Evolutionary conservation across 805 yeast species (phyloP).

Genomic region (Candida easanensis): DNA sequence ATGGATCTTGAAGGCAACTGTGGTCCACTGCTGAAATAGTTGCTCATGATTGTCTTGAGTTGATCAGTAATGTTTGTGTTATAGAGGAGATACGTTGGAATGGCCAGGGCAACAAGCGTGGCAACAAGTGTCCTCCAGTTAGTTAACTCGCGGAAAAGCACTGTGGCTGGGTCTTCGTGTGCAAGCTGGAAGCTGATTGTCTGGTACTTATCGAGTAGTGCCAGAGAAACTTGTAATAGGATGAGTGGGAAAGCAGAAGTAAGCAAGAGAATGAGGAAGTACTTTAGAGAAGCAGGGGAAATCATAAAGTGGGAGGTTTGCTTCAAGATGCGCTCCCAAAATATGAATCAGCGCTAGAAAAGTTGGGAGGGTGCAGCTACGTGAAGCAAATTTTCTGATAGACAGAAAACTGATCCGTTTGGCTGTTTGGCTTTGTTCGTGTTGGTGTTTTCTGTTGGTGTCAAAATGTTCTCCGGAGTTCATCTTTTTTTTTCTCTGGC

Average conservation of each 20-base stretch:
- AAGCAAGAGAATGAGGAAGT: conserved; percentile 5
- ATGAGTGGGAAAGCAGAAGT: conserved; percentile 6
- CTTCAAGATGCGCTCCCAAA: too few relatives aligned
- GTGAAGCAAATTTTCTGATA: background rate
- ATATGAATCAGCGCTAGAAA: too few relatives aligned
- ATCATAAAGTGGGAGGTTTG: too few relatives aligned
- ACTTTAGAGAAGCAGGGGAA: too few relatives aligned
- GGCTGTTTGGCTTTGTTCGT: background rate
- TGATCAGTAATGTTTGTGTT: background rate
- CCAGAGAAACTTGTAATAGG: background rate
- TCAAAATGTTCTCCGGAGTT: background rate
- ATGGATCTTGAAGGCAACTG: background rate
- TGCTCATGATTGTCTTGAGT: conserved; percentile 6
- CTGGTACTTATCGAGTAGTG: background rate
- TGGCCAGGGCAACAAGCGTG: conserved; percentile 7
- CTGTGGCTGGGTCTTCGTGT: conserved; percentile 3
- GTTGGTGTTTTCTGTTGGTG: too few relatives aligned
- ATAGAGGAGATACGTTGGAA: conserved; percentile 10
- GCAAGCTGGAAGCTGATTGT: background rate
- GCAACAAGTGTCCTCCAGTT: conserved; percentile 14
- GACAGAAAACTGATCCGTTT: background rate
- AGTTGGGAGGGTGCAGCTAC: too few relatives aligned
- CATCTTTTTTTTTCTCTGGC: background rate
- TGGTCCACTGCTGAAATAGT: conserved; percentile 2
- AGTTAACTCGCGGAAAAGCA: conserved; percentile 11